Conservation (phyloP, 2,329 filamentous ascomycete species). For the Trichoderma arundinaceum region DNA sequence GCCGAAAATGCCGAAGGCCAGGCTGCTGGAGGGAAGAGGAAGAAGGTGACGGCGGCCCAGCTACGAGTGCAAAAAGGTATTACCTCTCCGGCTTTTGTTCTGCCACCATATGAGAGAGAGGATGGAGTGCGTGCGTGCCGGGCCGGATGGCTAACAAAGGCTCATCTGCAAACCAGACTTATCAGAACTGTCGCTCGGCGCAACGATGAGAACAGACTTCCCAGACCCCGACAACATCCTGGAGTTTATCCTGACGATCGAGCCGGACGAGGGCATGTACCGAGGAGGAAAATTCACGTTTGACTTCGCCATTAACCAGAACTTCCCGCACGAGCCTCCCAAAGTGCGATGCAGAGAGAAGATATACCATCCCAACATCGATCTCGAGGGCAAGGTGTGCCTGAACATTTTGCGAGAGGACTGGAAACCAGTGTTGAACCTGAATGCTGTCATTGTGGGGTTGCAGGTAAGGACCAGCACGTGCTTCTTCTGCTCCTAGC, state of each 20-base stretch:
- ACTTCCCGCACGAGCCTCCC: constrained; percentile 95
- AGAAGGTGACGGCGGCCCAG: constrained; percentile 97
- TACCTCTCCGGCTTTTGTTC: constrained; percentile 31
- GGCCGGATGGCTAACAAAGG: background rate
- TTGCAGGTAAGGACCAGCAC: constrained; percentile 66
- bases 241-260: constrained; percentile 80
- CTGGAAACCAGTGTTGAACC: constrained; percentile 97
- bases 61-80: constrained; percentile 93
- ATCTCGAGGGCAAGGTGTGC: constrained; percentile 96
- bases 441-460: constrained; percentile 96
- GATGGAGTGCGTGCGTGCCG: background rate
- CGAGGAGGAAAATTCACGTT: constrained; percentile 87
- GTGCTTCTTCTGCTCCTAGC: background rate
- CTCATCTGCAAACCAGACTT: constrained; percentile 63
- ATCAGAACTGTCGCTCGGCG: constrained; percentile 77
- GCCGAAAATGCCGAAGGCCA: constrained; percentile 80
- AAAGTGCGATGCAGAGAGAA: constrained; percentile 98
- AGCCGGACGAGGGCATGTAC: constrained; percentile 87
- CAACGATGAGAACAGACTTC: constrained; percentile 82
- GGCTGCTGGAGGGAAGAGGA: constrained; percentile 81
- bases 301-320: constrained; percentile 88
- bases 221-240: constrained; percentile 84
- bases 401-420: constrained; percentile 96
- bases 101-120: background rate
- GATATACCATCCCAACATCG: constrained; percentile 99